These are phyloP conservation scores for Colletotrichum higginsianum DNA, from an alignment of 2,329 filamentous ascomycete species.

Conservation along the genomic window DNA sequence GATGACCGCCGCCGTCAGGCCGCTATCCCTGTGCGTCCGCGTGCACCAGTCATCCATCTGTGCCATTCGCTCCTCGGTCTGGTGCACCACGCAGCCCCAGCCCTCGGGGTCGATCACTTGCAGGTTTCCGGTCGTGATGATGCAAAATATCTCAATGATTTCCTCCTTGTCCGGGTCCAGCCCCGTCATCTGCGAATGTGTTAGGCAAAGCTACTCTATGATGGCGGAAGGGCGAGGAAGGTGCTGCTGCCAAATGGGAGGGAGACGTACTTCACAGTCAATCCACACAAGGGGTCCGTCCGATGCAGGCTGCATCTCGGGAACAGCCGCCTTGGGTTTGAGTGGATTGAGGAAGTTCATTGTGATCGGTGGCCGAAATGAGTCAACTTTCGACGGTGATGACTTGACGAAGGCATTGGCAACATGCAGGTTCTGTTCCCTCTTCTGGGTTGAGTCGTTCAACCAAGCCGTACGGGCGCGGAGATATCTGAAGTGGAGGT, in stretches of 20 bases:
- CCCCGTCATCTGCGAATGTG: slow-evolving; percentile 85
- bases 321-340: slow-evolving; percentile 10
- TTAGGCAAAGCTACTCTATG: slow-evolving; percentile 18
- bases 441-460: neutral
- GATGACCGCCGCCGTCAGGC: slow-evolving; percentile 83
- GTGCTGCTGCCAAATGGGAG: neutral
- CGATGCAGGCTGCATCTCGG: slow-evolving; percentile 32
- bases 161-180: slow-evolving; percentile 82
- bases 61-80: slow-evolving; percentile 77
- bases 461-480: neutral
- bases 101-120: slow-evolving; percentile 82
- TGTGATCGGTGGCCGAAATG: neutral
- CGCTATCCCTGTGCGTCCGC: slow-evolving; percentile 82
- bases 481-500: neutral
- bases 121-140: slow-evolving; percentile 87
- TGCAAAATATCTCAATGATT: slow-evolving; percentile 93
- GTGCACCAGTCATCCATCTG: slow-evolving; percentile 93
- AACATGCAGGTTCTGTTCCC: slow-evolving; percentile 8
- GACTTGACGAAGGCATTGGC: slow-evolving; percentile 19
- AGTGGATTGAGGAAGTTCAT: slow-evolving; percentile 40
- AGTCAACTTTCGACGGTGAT: neutral
- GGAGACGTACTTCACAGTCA: slow-evolving; percentile 70
- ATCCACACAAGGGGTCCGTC: slow-evolving; percentile 86
- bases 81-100: slow-evolving; percentile 86
- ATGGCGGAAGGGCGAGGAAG: too few species aligned